These are phyloP conservation scores for Tremella fuciformis DNA, from an alignment of 768 basidiomycete species.

Conservation along the genomic window DNA sequence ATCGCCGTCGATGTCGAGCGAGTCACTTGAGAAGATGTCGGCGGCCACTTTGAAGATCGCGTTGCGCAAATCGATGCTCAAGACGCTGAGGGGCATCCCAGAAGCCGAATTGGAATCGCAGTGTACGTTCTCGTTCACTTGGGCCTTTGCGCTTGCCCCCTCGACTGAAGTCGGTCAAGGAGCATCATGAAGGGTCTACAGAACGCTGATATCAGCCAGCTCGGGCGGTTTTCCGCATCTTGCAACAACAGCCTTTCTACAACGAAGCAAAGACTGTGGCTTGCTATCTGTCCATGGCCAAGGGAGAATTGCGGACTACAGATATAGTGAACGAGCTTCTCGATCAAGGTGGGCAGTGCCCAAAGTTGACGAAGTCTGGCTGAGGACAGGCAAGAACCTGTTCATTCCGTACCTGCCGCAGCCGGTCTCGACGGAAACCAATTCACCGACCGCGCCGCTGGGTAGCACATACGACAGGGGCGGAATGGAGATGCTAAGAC, in stretches of 20 bases:
- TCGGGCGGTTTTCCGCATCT: constrained; percentile 17
- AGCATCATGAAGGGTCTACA: too few relatives aligned
- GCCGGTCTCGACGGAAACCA: not conserved
- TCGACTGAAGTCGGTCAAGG: too few relatives aligned
- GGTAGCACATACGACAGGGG: not conserved
- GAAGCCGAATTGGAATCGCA: constrained; percentile 31
- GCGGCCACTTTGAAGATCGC: constrained; percentile 28
- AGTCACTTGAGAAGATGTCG: constrained; percentile 3
- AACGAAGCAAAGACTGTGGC: constrained; percentile 30
- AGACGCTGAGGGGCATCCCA: constrained; percentile 28
- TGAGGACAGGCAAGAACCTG: constrained; percentile 21
- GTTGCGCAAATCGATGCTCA: constrained; percentile 35
- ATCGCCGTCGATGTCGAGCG: constrained; percentile 2
- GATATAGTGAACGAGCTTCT: constrained; percentile 35
- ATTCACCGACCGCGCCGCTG: not conserved
- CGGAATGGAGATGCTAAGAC: constrained; percentile 41
- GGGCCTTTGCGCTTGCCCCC: too few relatives aligned
- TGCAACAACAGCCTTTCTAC: constrained; percentile 29
- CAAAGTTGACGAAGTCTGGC: not conserved
- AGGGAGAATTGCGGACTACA: constrained; percentile 39
- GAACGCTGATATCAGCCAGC: constrained; percentile 12
- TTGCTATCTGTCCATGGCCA: constrained; percentile 44
- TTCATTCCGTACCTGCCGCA: constrained; percentile 40
- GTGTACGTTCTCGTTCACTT: constrained; percentile 27
- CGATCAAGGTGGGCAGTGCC: constrained; percentile 19